Evolutionary conservation across 495 filamentous ascomycete species (phyloP), one percentile per base, ranked within the genome.

Genomic region (Ascobolus immersus): DNA sequence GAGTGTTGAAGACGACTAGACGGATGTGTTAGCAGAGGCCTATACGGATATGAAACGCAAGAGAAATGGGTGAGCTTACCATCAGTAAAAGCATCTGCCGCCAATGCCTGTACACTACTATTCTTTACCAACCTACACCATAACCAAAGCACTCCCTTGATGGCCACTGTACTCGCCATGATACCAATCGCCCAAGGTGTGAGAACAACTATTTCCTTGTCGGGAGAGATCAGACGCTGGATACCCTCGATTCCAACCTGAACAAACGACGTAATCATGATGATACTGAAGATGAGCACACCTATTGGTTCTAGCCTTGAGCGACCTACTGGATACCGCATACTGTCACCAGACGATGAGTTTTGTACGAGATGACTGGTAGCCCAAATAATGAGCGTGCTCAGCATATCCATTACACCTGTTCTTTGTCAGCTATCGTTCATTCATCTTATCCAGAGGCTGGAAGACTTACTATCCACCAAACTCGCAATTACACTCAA

Each of bases 101-200:
- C 77, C 22, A 93, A 52, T 1, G 81, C 79, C 50, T 89, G 82
- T 1, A 91, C 80, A 37, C 71, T 77, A 6, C 74, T 80, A 45
- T 90, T 91, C 22, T 73, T 77, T 36, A 93, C 74, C 10, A 82
- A 52, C 2, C 79, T 77, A 49, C 81, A 91, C 74, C 75, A 93
- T 18, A 91, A 47, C 76, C 78, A 93, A 52, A 73, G 80, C n/a
- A 64, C 34, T 17, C 69, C 59, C 47, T 91, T 93, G 43, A 91
- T 67, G 9, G 81, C 45, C 17, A 93, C 72, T 0, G 82, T 93
- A 18, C 60, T 55, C 5, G 70, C 59, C 79, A 93, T 84, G 40
- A 93, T 79, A 14, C 53, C 53, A 28, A 89, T 73, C 2, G 80
- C 70, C 0, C 78, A 64, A n/a, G 71, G 44, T 0, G 68, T 61